Evolutionary conservation across 2,329 filamentous ascomycete species (phyloP).

Genomic region (Cephalotrichum gorgonifer): DNA sequence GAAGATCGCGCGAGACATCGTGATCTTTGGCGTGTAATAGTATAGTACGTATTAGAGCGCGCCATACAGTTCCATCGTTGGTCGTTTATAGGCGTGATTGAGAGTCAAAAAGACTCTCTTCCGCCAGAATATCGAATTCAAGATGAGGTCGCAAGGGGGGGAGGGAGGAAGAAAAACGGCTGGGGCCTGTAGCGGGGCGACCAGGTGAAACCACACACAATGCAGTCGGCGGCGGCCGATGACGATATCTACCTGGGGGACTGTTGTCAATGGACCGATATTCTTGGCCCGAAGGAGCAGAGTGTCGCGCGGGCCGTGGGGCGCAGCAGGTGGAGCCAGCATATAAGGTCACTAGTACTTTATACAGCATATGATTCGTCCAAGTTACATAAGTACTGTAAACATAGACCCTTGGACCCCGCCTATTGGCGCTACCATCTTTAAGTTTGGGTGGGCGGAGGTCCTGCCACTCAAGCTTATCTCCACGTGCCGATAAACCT

Average conservation of each 20-base stretch:
- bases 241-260: not conserved
- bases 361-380: too few species aligned
- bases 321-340: too few species aligned
- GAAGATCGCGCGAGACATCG: not conserved
- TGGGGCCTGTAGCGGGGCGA: not conserved
- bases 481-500: conserved; percentile 3
- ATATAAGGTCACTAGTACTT: too few species aligned
- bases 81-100: not conserved
- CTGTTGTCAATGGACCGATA: not conserved
- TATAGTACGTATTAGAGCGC: not conserved
- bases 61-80: not conserved
- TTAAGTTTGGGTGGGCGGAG: too few species aligned
- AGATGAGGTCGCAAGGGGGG: not conserved
- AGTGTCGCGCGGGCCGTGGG: too few species aligned
- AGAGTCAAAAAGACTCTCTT: not conserved
- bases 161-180: not conserved
- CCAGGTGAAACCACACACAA: not conserved
- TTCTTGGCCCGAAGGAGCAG: too few species aligned
- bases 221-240: too few species aligned
- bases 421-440: not conserved
- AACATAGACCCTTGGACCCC: too few species aligned
- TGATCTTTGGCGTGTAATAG: not conserved
- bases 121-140: not conserved
- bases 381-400: too few species aligned
- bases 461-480: too few species aligned